Evolutionary conservation across 306 rosid species (phyloP).

Genomic region (Abrus pulchellus): DNA sequence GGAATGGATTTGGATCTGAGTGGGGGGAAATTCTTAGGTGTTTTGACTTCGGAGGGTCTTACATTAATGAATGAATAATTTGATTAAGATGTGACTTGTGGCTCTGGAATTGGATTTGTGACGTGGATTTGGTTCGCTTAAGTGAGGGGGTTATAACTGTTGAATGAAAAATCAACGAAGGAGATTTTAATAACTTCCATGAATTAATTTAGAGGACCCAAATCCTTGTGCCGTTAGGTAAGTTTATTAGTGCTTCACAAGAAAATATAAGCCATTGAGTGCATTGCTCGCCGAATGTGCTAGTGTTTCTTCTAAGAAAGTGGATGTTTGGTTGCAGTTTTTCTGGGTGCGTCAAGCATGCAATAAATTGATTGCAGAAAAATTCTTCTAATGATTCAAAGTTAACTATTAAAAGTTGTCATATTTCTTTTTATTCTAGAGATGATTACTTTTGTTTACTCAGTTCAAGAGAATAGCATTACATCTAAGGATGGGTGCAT

Average conservation of each 20-base stretch:
- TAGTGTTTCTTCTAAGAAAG: not conserved
- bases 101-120: not conserved
- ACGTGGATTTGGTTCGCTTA: slow-evolving; percentile 1
- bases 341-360: not conserved
- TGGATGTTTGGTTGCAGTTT: slow-evolving; percentile 9
- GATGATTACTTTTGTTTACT: slow-evolving; percentile 17
- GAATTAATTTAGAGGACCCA: not conserved
- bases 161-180: not conserved
- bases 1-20: slow-evolving; percentile 31
- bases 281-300: not conserved
- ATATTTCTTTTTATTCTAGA: not conserved
- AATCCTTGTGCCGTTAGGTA: not conserved
- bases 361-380: not conserved
- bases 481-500: not conserved
- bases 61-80: not conserved
- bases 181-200: too few species aligned
- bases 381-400: not conserved
- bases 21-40: slow-evolving; percentile 5
- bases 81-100: not conserved
- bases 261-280: not conserved
- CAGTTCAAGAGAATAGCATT: slow-evolving; percentile 4
- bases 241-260: not conserved
- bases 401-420: not conserved
- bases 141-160: not conserved
- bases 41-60: not conserved